Base-by-base conservation (phyloP, 83 land plant genomes). In the Picea abies region DNA sequence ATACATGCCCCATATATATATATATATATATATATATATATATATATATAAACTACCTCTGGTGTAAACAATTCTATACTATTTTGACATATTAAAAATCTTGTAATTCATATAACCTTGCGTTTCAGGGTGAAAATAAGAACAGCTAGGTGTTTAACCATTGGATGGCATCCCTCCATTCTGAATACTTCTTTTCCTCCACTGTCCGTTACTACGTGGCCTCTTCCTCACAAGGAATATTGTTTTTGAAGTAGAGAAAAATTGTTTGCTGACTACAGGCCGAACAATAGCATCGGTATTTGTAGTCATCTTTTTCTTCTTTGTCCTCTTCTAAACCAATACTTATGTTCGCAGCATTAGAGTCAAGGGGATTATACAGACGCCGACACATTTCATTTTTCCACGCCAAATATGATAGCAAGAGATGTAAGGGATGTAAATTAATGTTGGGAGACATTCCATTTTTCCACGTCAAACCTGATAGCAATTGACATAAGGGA, bases 241-340 rank as follows among this genome's bases (percentile, higher is more conserved):
- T 16, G 12, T 61, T 73, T 80, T 73, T 14, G 86, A 85, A 14
- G 84, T 66, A 1, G 87, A 86, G 61, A 92, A 88, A 63, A 70
- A 92, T n/a, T 83, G 23, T 80, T 92, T 92, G 86, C 94, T 90
- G 0, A 92, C 83, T 0, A 90, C 69, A 16, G 83, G 86, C 62
- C 17, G 6, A 10, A 76, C 19, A 22, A 23, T 76, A 12, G 20
- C 60, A 23, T 22, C 49, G 0, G 49, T 5, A 9, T 47, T 47
- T 47, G 49, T 9, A 47, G 49, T 47, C 49, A 47, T 47, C 2
- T 47, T 47, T 47, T 47, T 47, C 49, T 47, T 47, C 49, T 47
- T 10, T 7, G 49, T 47, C 49, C 49, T 47, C 49, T 47, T 8
- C 49, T 47, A 0, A 47, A 8, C 49, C 10, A 47, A 47, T 5